Evolutionary conservation across 2,329 filamentous ascomycete genomes (phyloP), one percentile per base, ranked within the genome.

Genomic region (Exophiala calicioides): DNA sequence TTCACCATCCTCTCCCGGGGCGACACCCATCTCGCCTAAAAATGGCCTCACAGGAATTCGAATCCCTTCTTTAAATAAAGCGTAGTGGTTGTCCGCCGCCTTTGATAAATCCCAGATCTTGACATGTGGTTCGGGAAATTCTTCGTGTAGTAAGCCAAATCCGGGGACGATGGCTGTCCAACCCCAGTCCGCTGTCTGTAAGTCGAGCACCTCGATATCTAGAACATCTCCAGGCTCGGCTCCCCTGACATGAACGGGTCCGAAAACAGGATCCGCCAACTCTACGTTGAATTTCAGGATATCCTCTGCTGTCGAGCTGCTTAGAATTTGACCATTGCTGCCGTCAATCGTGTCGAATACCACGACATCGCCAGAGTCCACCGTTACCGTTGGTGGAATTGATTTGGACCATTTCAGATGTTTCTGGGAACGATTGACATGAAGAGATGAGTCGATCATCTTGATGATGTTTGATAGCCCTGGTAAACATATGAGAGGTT

Each of bases 91-190:
- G 20, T 60, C 60, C 13, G 32, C 44, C 3, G 31, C 21, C 0
- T 58, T 64, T 12, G 68, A 60, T 21, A 79, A 59, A 29, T 75
- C 65, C 74, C 74, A 78, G 34, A 78, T 72, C 54, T 76, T 75
- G 47, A 79, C 61, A 9, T 59, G 56, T 9, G 69, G 62, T 3
- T 70, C 63, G 1, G 67, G 60, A 44, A 73, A 78, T 35, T 78
- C 74, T 35, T 76, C 73, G 2, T 66, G 61, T 10, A 79, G 58
- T 5, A 79, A 66, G 3, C 77, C 76, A 52, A 78, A 78, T 13
- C 65, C 67, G 1, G 71, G 71, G 38, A 79, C 66, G 21, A 78
- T 68, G n/a, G 69, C 72, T 0, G 75, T 77, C 75, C 75, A 79
- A 23, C 76, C 77, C 65, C 71, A 78, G 44, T 67, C 63, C 2